Conservation (phyloP, 331 rosid genomes). For the Quercus lobata region DNA sequence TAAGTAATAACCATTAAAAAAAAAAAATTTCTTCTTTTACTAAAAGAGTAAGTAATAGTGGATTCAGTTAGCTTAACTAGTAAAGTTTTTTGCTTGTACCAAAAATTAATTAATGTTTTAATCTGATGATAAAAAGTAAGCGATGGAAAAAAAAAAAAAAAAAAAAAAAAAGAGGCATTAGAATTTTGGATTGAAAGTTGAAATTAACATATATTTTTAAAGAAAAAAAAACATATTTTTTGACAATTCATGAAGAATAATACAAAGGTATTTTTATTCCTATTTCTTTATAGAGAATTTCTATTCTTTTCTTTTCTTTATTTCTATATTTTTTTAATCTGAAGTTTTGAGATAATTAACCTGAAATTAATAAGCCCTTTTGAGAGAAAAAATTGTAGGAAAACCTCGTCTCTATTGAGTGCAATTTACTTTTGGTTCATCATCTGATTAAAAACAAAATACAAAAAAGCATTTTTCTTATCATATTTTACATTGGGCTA, state of each 20-base stretch:
- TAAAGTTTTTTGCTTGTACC: fast-evolving
- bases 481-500: too few relatives aligned
- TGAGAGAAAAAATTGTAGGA: too few relatives aligned
- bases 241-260: too few relatives aligned
- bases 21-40: too few relatives aligned
- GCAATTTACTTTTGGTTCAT: not conserved
- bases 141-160: fast-evolving
- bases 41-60: too few relatives aligned
- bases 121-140: too few relatives aligned
- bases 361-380: not conserved
- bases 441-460: not conserved
- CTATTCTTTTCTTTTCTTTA: not conserved
- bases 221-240: too few relatives aligned
- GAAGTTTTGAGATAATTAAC: not conserved
- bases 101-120: too few relatives aligned
- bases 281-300: not conserved
- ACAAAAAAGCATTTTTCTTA: not conserved
- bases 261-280: constrained; percentile 38
- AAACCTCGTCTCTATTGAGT: not conserved
- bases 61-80: fast-evolving
- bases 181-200: too few relatives aligned
- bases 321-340: not conserved
- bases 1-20: too few relatives aligned
- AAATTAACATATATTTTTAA: too few relatives aligned
- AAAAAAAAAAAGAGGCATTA: too few relatives aligned